Conservation (phyloP, 805 yeast genomes). For the Suhomyces canberraensis region DNA sequence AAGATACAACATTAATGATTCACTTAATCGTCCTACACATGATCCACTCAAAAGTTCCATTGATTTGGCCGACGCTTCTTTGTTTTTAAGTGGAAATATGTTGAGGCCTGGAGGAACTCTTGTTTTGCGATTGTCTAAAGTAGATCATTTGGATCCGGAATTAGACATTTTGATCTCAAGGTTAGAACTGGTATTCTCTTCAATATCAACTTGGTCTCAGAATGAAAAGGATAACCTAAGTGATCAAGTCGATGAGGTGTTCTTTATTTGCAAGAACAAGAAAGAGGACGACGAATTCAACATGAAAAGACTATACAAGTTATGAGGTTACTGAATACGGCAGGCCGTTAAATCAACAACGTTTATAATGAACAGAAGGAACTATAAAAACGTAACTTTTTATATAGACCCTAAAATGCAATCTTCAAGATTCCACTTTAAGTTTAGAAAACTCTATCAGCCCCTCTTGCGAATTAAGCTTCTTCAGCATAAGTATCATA, state of each 20-base stretch:
- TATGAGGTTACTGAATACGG: not conserved
- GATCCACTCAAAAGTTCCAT: conserved; percentile 28
- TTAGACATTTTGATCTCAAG: conserved; percentile 22
- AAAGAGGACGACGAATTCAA: conserved; percentile 11
- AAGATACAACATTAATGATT: conserved; percentile 23
- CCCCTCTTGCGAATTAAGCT: not conserved
- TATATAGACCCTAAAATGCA: not conserved
- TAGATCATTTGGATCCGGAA: conserved; percentile 28
- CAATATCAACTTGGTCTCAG: conserved; percentile 20
- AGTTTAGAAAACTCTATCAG: not conserved
- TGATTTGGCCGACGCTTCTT: conserved; percentile 41
- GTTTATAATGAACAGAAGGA: not conserved
- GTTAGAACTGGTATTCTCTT: conserved; percentile 22
- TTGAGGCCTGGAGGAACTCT: conserved; percentile 30
- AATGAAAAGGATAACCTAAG: conserved; percentile 4
- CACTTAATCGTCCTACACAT: conserved; percentile 22
- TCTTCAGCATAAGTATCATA: no score
- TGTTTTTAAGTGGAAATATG: conserved; percentile 26
- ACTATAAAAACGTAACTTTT: not conserved
- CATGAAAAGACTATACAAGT: conserved; percentile 4
- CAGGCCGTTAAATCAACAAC: not conserved
- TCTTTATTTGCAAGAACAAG: conserved; percentile 28
- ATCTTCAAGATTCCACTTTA: not conserved
- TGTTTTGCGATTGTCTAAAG: conserved; percentile 26
- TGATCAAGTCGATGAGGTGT: conserved; percentile 17